Conservation (phyloP, 495 filamentous ascomycete genomes). For the Tuber umbilicatum region DNA sequence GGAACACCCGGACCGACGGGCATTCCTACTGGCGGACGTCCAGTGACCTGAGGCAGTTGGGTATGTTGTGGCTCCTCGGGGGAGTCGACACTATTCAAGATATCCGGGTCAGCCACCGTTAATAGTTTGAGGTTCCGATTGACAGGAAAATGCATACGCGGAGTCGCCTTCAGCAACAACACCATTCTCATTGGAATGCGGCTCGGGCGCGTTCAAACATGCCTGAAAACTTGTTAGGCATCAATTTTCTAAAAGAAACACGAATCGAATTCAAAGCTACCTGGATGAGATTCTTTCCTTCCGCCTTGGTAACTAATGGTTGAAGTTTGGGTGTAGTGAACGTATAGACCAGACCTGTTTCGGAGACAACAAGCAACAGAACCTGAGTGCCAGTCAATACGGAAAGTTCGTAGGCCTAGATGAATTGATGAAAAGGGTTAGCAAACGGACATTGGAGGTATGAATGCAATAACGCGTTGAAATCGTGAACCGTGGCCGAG, state of each 20-base stretch:
- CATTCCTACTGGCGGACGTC: slow-evolving; percentile 49
- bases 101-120: slow-evolving; percentile 15
- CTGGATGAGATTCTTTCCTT: slow-evolving; percentile 99
- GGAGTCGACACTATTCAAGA: slow-evolving; percentile 48
- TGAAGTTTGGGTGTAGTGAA: slow-evolving; percentile 99
- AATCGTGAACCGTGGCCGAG: slow-evolving; percentile 30
- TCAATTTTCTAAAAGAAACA: slow-evolving; percentile 15
- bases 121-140: background rate
- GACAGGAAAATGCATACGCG: slow-evolving; percentile 33
- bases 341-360: slow-evolving; percentile 97
- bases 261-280: slow-evolving; percentile 49
- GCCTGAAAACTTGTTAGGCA: slow-evolving; percentile 53
- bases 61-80: slow-evolving; percentile 57
- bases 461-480: slow-evolving; percentile 24
- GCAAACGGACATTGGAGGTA: slow-evolving; percentile 17
- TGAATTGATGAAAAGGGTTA: slow-evolving; percentile 39
- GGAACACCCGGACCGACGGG: slow-evolving; percentile 48
- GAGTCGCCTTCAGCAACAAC: slow-evolving; percentile 68
- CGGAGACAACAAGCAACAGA: slow-evolving; percentile 91
- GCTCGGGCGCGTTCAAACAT: slow-evolving; percentile 93
- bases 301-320: slow-evolving; percentile 95
- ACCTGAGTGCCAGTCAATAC: slow-evolving; percentile 98
- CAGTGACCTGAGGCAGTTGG: slow-evolving; percentile 53
- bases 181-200: slow-evolving; percentile 78
- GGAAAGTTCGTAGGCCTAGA: slow-evolving; percentile 91